These are phyloP conservation scores for Tetrapisispora taiwanensis DNA, from an alignment of 805 yeast genomes.

Conservation along the genomic window DNA sequence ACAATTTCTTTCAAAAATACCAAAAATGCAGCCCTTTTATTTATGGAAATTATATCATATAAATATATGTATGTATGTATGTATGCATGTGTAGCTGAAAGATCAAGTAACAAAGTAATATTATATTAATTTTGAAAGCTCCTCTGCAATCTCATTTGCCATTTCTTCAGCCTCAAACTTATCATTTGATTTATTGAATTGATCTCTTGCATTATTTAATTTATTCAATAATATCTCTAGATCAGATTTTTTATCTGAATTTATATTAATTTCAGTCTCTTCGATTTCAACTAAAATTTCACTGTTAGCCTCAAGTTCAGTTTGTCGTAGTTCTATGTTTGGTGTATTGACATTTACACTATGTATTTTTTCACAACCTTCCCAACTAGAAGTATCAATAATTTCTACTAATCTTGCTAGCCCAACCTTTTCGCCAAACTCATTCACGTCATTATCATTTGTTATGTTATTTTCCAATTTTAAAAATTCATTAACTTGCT, in stretches of 20 bases:
- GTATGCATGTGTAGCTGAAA: too few relatives aligned
- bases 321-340: too few relatives aligned
- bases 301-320: too few relatives aligned
- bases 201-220: constrained; percentile 13
- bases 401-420: constrained; percentile 35
- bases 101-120: too few relatives aligned
- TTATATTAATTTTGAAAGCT: constrained; percentile 8
- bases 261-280: too few relatives aligned
- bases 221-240: constrained; percentile 4
- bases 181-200: constrained; percentile 8
- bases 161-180: constrained; percentile 11
- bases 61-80: too few relatives aligned
- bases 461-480: constrained; percentile 6
- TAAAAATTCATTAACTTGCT: constrained; percentile 34
- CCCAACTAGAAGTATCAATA: constrained; percentile 43
- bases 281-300: too few relatives aligned
- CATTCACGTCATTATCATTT: constrained; percentile 21
- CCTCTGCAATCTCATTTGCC: constrained; percentile 20
- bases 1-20: too few relatives aligned
- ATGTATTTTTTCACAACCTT: constrained; percentile 8
- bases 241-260: neutral
- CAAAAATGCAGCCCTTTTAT: too few relatives aligned
- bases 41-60: too few relatives aligned
- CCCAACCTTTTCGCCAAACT: constrained; percentile 37
- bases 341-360: too few relatives aligned